Evolutionary conservation across 441 rosid genomes (phyloP).

Genomic region (Adansonia rubrostipa): DNA sequence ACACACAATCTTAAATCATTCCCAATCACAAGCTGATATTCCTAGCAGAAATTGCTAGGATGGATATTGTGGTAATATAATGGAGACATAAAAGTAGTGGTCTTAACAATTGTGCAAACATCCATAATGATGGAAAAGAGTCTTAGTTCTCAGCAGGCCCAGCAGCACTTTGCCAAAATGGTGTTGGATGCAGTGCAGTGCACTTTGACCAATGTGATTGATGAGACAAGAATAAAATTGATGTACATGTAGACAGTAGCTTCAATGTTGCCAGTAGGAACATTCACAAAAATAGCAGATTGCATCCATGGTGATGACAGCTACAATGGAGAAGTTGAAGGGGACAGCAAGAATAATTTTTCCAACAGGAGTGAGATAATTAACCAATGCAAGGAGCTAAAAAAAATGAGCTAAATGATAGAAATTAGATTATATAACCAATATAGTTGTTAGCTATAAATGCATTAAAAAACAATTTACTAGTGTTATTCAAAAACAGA

Average conservation of each 20-base stretch:
- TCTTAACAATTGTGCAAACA: background rate
- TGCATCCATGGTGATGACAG: constrained; percentile 11
- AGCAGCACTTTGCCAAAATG: background rate
- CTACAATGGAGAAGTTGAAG: background rate
- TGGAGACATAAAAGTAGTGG: background rate
- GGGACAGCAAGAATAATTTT: constrained; percentile 2
- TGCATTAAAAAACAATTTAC: background rate
- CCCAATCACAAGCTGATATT: background rate
- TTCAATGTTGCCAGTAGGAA: background rate
- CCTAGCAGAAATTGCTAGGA: constrained; percentile 2
- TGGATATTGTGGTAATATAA: background rate
- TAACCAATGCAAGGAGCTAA: constrained; percentile 7
- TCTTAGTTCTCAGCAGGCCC: background rate
- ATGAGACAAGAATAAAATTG: background rate
- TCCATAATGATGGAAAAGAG: constrained; percentile 1
- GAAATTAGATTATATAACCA: constrained; percentile 16
- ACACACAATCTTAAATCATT: constrained; percentile 8
- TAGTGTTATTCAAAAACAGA: background rate
- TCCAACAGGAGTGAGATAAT: background rate
- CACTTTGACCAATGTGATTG: background rate
- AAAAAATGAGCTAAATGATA: constrained; percentile 2
- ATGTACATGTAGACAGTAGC: background rate
- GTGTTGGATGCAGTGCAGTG: background rate
- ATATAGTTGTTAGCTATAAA: background rate
- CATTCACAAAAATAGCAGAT: background rate